These are phyloP conservation scores for Ganoderma resinaceum DNA, from an alignment of 1,284 basidiomycete genomes.

Conservation along the genomic window DNA sequence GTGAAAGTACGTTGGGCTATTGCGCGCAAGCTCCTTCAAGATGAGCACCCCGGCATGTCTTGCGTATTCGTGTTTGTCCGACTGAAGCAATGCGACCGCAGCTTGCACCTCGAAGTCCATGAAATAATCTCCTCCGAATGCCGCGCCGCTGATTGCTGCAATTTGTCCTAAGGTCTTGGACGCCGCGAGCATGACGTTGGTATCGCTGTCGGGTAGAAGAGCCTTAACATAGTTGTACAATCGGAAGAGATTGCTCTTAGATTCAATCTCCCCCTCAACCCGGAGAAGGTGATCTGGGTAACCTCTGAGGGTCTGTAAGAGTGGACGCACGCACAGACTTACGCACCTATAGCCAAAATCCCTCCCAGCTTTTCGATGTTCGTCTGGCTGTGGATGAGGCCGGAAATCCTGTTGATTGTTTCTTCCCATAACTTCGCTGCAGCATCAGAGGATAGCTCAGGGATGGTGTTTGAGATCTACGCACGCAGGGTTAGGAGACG, in stretches of 20 bases:
- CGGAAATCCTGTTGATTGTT: slow-evolving; percentile 82
- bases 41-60: slow-evolving; percentile 89
- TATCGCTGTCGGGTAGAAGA: slow-evolving; percentile 83
- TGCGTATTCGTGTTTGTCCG: slow-evolving; percentile 76
- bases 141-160: slow-evolving; percentile 80
- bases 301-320: not conserved
- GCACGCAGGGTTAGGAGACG: slow-evolving; percentile 11
- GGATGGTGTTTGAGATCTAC: slow-evolving; percentile 73
- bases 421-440: slow-evolving; percentile 85
- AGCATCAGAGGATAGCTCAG: slow-evolving; percentile 80
- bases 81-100: slow-evolving; percentile 81
- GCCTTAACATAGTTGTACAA: slow-evolving; percentile 94
- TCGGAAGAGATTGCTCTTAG: slow-evolving; percentile 79
- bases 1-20: slow-evolving; percentile 87
- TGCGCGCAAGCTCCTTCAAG: slow-evolving; percentile 88
- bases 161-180: slow-evolving; percentile 88
- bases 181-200: slow-evolving; percentile 88
- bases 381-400: slow-evolving; percentile 83
- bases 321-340: not conserved
- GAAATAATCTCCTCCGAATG: slow-evolving; percentile 81
- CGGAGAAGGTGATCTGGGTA: slow-evolving; percentile 73
- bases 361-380: slow-evolving; percentile 82
- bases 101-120: slow-evolving; percentile 87
- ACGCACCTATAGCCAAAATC: slow-evolving; percentile 80
- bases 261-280: slow-evolving; percentile 77